A percentile compares a stretch with the other conserved stretches of the same genome.
Conservation (phyloP, 2,329 filamentous ascomycete genomes). For the Nemania sp. region DNA sequence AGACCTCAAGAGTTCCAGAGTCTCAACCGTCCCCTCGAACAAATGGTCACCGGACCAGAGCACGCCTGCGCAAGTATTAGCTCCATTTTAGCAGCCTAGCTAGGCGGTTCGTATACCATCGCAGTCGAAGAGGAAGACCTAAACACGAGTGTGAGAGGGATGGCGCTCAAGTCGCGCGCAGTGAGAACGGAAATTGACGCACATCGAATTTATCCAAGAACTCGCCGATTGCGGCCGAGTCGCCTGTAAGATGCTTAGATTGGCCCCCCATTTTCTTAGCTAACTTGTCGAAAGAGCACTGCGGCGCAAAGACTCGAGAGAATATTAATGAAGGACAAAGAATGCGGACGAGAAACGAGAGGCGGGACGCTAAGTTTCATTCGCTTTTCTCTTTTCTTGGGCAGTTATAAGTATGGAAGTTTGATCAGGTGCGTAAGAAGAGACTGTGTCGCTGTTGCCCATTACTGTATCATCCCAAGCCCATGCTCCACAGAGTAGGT, state of each 20-base stretch:
- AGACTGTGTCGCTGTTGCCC: too few relatives aligned
- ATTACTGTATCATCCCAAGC: too few relatives aligned
- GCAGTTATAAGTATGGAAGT: too few relatives aligned
- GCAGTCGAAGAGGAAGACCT: constrained; percentile 96
- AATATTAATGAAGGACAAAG: not conserved
- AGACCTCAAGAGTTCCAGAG: constrained; percentile 77
- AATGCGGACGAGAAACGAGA: constrained; percentile 1
- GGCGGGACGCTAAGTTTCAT: too few relatives aligned
- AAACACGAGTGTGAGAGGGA: constrained; percentile 16
- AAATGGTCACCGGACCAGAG: constrained; percentile 94
- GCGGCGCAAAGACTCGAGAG: not conserved
- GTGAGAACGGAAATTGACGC: constrained; percentile 48
- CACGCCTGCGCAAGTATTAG: constrained; percentile 59
- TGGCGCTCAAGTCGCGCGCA: constrained; percentile 18
- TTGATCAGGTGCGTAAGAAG: too few relatives aligned
- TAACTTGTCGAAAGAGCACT: not conserved
- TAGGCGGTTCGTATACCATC: constrained; percentile 68
- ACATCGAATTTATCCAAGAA: constrained; percentile 95
- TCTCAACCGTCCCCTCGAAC: constrained; percentile 83
- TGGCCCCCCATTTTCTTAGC: constrained; percentile 38
- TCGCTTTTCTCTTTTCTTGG: too few relatives aligned
- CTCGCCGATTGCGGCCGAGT: constrained; percentile 73
- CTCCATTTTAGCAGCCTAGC: constrained; percentile 8
- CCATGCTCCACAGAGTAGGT: too few relatives aligned
- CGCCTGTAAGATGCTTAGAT: constrained; percentile 75